phyloP scores from a whole-genome alignment of 257 asterid genomes.

The Gynochthodes officinalis region DNA sequence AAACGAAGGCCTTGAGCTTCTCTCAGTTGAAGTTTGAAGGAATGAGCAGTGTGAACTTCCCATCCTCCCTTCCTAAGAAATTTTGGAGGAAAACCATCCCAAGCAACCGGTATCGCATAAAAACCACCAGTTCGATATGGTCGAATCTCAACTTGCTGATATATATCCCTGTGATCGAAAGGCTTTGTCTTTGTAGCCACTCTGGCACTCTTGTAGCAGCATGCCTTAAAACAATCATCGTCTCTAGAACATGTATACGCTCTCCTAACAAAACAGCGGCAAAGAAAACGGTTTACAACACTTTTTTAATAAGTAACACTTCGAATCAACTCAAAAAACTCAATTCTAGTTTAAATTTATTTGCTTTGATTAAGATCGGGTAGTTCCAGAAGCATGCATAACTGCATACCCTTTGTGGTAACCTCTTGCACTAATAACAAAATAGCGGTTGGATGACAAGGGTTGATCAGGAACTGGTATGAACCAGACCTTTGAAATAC shows the following conservation, averaged over 20 bases:
- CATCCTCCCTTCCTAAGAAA: conserved; percentile 67
- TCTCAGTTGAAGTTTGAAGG: conserved; percentile 35
- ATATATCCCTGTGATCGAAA: conserved; percentile 60
- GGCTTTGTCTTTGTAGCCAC: conserved; percentile 38
- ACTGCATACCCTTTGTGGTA: conserved; percentile 56
- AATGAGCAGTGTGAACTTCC: conserved; percentile 42
- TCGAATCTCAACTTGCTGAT: conserved; percentile 67
- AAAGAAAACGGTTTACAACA: neutral
- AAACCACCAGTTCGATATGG: conserved; percentile 54
- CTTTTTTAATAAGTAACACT: neutral
- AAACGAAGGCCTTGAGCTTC: conserved; percentile 50
- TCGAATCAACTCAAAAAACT: neutral
- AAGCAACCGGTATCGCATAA: conserved; percentile 62
- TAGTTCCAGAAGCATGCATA: neutral
- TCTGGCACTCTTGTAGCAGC: conserved; percentile 42
- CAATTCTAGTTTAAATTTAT: neutral
- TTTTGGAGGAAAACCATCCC: conserved; percentile 68
- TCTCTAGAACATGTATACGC: conserved; percentile 61
- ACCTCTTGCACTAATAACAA: conserved; percentile 65
- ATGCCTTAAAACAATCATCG: conserved; percentile 36
- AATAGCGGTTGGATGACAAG: conserved; percentile 63
- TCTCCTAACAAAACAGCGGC: conserved; percentile 32
- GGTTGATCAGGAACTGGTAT: conserved; percentile 71
- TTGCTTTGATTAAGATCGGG: neutral
- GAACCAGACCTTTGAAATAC: conserved; percentile 60